A percentile compares a stretch with the other conserved stretches of the same genome.
Conservation (phyloP, 2,329 filamentous ascomycete species). For the Hypoxylon sp. region DNA sequence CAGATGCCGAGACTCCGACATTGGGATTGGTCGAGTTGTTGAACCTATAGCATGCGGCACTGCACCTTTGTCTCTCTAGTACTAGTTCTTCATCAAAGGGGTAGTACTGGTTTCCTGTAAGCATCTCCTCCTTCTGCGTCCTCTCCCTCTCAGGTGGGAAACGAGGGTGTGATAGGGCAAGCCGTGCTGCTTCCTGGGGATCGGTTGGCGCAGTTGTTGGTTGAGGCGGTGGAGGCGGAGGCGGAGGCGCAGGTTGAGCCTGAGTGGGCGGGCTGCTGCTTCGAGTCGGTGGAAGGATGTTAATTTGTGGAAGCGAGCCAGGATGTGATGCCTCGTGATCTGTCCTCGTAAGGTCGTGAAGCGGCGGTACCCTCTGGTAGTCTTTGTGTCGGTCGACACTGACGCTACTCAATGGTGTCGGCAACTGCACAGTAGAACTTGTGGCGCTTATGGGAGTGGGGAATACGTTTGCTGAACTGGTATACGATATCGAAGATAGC, state of each 20-base stretch:
- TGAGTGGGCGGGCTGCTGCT: conserved; percentile 59
- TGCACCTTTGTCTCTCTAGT: conserved; percentile 87
- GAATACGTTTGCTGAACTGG: conserved; percentile 65
- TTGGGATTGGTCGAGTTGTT: conserved; percentile 85
- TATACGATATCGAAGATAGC: conserved; percentile 69
- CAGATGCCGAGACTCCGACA: conserved; percentile 75
- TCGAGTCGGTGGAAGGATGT: conserved; percentile 64
- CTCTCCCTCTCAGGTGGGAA: conserved; percentile 58
- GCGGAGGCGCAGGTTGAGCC: conserved; percentile 34
- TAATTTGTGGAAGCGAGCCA: conserved; percentile 68
- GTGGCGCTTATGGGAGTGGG: conserved; percentile 73
- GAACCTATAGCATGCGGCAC: conserved; percentile 83
- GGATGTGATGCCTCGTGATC: conserved; percentile 68
- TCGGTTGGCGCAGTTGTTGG: conserved; percentile 56
- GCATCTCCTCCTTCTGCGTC: conserved; percentile 92
- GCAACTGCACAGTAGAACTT: conserved; percentile 50
- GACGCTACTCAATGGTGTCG: conserved; percentile 49
- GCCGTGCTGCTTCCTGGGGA: conserved; percentile 69
- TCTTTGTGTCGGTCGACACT: conserved; percentile 61
- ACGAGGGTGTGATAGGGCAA: conserved; percentile 68
- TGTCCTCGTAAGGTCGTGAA: conserved; percentile 69
- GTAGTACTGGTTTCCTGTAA: conserved; percentile 81
- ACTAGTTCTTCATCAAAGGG: conserved; percentile 83
- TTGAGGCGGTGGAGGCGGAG: conserved; percentile 36
- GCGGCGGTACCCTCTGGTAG: conserved; percentile 70